Evolutionary conservation across 2,329 filamentous ascomycete genomes (phyloP), one percentile per base, ranked within the genome.

Genomic region (Ceratocystis ficicola): DNA sequence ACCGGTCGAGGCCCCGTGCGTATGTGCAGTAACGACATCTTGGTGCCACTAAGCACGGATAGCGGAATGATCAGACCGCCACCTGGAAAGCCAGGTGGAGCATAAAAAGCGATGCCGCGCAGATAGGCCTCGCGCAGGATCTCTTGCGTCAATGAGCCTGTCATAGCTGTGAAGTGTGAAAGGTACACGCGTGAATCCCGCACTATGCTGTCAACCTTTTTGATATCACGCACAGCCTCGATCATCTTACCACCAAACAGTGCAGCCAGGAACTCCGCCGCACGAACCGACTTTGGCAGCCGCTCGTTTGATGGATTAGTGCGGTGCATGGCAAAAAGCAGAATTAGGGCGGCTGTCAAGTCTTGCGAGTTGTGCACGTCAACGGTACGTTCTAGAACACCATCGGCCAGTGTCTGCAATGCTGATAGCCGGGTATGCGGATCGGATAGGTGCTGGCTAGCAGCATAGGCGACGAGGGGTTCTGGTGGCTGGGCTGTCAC

Each of bases 401-500:
- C 48, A 6, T 67, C 66, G 3, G 63, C 32, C 6, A 67, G 59
- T 10, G 59, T 55, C 32, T 65, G 66, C n/a, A 65, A n/a, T 1
- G 60, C 66, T 1, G 63, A 46, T 1, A 67, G 44, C 8, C 60
- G 44, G 2, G 59, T 67, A 12, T 65, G 63, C 28, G 60, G 25
- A 30, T 57, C 60, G 5, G 63, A 32, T 10, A 67, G 48, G 41
- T 65, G 61, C 52, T 67, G 66, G 10, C 59, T 60, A 2, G 66
- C 63, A 8, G 64, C 63, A 52, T 63, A 44, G 7, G 66, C 66
- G 7, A 67, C 46, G 15, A 67, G 57, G 6, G 66, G 66, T 50
- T 67, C 66, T 8, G 66, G 55, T 22, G 66, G 66, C 44, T 65
- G 63, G n/a, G 46, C 28, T 4, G 66, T 67, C 46, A 65, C 63